A percentile compares a stretch with the other conserved stretches of the same genome.
These are phyloP conservation scores for Trichoderma koningii DNA, from an alignment of 2,329 filamentous ascomycete species.

Conservation along the genomic window DNA sequence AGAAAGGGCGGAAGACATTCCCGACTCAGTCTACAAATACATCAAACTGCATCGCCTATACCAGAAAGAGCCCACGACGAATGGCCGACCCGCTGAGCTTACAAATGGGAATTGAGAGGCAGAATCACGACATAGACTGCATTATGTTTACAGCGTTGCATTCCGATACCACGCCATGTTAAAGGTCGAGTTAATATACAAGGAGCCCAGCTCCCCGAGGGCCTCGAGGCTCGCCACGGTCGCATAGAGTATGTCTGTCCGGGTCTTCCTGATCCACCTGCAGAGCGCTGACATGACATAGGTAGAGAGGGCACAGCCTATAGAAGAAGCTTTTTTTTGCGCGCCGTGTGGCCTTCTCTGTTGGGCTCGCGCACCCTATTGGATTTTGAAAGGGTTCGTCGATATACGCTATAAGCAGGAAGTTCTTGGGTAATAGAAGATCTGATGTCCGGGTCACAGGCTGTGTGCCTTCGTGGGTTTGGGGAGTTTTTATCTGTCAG, in stretches of 20 bases:
- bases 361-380: too few relatives aligned
- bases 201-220: background rate
- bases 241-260: background rate
- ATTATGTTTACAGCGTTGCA: conserved; percentile 9
- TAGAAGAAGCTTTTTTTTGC: background rate
- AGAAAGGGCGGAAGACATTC: conserved; percentile 74
- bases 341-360: background rate
- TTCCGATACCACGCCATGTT: background rate
- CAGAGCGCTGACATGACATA: background rate
- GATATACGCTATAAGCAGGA: too few relatives aligned
- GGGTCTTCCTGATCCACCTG: too few relatives aligned
- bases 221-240: conserved; percentile 4
- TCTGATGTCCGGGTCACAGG: too few relatives aligned
- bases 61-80: conserved; percentile 28
- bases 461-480: too few relatives aligned
- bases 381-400: background rate
- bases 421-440: too few relatives aligned
- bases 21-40: conserved; percentile 69
- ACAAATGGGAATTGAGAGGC: conserved; percentile 9
- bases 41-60: conserved; percentile 66
- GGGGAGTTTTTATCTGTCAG: too few relatives aligned
- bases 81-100: background rate
- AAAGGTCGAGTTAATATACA: background rate
- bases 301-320: background rate
- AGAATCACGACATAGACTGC: conserved; percentile 6